These are phyloP conservation scores for Curvularia verruculosa DNA, from an alignment of 2,329 filamentous ascomycete species.

Conservation along the genomic window DNA sequence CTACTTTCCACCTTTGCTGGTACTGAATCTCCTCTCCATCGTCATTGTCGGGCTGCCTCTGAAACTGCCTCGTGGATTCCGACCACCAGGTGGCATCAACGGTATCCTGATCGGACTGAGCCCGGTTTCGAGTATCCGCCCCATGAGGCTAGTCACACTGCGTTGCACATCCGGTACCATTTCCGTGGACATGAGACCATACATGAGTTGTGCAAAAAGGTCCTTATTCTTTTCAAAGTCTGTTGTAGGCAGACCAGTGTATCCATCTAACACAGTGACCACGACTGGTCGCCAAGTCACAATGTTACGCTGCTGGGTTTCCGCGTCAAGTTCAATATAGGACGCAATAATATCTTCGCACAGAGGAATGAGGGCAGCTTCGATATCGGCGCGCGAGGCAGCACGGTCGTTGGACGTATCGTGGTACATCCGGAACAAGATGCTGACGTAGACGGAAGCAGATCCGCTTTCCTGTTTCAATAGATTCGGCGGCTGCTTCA, in stretches of 20 bases:
- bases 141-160: slow-evolving; percentile 78
- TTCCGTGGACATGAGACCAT: slow-evolving; percentile 83
- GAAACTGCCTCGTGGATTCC: slow-evolving; percentile 34
- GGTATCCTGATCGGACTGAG: slow-evolving; percentile 28
- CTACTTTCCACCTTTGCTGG: slow-evolving; percentile 17
- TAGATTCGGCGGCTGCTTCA: slow-evolving; percentile 98
- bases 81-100: slow-evolving; percentile 31
- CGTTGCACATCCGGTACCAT: slow-evolving; percentile 78
- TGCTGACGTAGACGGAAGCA: slow-evolving; percentile 92
- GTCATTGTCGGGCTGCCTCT: slow-evolving; percentile 25
- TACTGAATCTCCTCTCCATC: slow-evolving; percentile 13
- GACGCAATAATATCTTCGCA: slow-evolving; percentile 92
- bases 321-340: slow-evolving; percentile 87
- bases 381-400: slow-evolving; percentile 79
- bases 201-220: slow-evolving; percentile 83
- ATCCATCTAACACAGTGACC: slow-evolving; percentile 94
- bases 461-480: slow-evolving; percentile 95
- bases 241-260: slow-evolving; percentile 77
- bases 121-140: slow-evolving; percentile 74
- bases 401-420: slow-evolving; percentile 84
- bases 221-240: slow-evolving; percentile 81
- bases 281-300: slow-evolving; percentile 97
- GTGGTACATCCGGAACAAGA: slow-evolving; percentile 96
- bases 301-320: slow-evolving; percentile 96
- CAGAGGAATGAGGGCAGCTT: slow-evolving; percentile 88